These are phyloP conservation scores for Balansia obtecta DNA, from an alignment of 2,329 filamentous ascomycete species.

Conservation along the genomic window DNA sequence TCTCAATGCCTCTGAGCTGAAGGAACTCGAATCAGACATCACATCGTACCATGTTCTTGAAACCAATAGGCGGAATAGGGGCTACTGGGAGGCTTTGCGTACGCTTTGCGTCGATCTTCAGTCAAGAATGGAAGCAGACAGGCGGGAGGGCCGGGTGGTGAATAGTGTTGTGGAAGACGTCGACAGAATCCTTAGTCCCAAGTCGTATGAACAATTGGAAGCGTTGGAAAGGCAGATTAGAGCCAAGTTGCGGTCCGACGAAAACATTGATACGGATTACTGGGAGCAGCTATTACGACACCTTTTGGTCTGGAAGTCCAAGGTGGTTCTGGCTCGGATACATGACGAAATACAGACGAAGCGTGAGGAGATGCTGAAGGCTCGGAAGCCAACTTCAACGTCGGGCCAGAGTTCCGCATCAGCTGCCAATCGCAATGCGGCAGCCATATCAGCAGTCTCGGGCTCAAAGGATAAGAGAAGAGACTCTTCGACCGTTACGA, in stretches of 20 bases:
- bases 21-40: conserved; percentile 73
- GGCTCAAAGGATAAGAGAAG: conserved; percentile 37
- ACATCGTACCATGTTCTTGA: conserved; percentile 70
- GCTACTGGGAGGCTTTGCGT: conserved; percentile 89
- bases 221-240: conserved; percentile 77
- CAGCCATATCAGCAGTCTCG: neutral
- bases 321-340: conserved; percentile 68
- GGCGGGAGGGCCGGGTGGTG: conserved; percentile 59
- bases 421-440: neutral
- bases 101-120: conserved; percentile 68
- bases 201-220: conserved; percentile 77
- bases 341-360: conserved; percentile 51
- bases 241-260: conserved; percentile 73
- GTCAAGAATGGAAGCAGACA: conserved; percentile 49
- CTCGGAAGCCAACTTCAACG: conserved; percentile 5
- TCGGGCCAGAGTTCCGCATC: neutral
- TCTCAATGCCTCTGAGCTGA: conserved; percentile 53
- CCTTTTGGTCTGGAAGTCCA: conserved; percentile 82
- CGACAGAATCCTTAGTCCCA: conserved; percentile 74
- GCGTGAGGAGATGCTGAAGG: conserved; percentile 3
- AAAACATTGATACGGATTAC: conserved; percentile 91
- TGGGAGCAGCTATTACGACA: conserved; percentile 88
- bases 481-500: conserved; percentile 77
- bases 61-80: conserved; percentile 60
- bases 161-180: conserved; percentile 78